Evolutionary conservation across 805 yeast genomes (phyloP).

Genomic region (Candida tallmaniae): DNA sequence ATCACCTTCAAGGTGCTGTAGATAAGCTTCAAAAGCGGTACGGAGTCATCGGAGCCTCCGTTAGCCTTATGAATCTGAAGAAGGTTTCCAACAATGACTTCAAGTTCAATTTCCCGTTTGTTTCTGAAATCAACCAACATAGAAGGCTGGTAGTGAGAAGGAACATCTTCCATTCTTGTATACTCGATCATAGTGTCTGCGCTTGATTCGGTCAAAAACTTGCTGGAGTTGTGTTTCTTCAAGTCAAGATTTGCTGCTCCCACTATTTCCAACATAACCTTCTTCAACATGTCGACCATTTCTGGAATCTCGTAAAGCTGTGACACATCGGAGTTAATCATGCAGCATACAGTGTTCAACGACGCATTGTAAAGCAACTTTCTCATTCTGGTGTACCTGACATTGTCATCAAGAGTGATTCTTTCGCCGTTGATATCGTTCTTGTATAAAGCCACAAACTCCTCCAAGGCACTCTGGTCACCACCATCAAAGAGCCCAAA

Average conservation of each 20-base stretch:
- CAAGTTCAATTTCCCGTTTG: slow-evolving; percentile 33
- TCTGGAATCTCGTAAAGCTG: slow-evolving; percentile 32
- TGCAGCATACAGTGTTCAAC: slow-evolving; percentile 48
- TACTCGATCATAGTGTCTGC: slow-evolving; percentile 39
- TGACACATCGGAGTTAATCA: slow-evolving; percentile 26
- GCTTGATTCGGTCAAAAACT: slow-evolving; percentile 14
- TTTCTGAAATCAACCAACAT: slow-evolving; percentile 37
- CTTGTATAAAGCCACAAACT: slow-evolving; percentile 19
- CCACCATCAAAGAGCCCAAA: slow-evolving; percentile 24
- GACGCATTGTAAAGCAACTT: slow-evolving; percentile 69
- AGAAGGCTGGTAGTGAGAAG: slow-evolving; percentile 37
- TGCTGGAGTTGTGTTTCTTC: slow-evolving; percentile 6
- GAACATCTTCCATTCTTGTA: slow-evolving; percentile 50
- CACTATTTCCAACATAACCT: slow-evolving; percentile 19
- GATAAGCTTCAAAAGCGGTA: slow-evolving; percentile 53
- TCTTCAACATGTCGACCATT: slow-evolving; percentile 14
- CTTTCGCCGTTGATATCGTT: slow-evolving; percentile 16
- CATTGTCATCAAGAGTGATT: slow-evolving; percentile 19
- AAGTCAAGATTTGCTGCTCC: slow-evolving; percentile 21
- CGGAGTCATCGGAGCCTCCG: slow-evolving; percentile 20
- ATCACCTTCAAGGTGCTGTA: slow-evolving; percentile 56
- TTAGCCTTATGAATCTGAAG: slow-evolving; percentile 36
- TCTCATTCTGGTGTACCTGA: slow-evolving; percentile 45
- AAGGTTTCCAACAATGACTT: slow-evolving; percentile 37
- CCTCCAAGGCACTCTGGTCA: slow-evolving; percentile 15